These are phyloP conservation scores for Rosa rugosa DNA, from an alignment of 306 rosid genomes.

Conservation along the genomic window DNA sequence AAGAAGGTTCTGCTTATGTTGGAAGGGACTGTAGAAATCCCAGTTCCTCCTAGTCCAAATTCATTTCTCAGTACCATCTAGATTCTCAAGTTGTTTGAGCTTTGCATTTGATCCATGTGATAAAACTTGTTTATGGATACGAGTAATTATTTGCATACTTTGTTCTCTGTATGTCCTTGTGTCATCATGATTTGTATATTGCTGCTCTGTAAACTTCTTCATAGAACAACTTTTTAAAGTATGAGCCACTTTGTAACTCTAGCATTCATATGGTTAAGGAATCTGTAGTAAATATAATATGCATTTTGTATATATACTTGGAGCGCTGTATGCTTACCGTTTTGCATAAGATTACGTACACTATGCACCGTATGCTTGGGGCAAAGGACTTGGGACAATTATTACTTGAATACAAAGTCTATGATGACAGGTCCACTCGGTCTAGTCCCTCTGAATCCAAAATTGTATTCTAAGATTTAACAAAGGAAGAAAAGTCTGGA, in stretches of 20 bases:
- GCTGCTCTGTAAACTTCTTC: background rate
- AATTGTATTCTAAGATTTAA: no score
- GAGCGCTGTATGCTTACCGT: no score
- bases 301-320: no score
- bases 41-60: constrained; percentile 9
- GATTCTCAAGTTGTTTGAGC: background rate
- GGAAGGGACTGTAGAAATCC: constrained; percentile 28
- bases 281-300: background rate
- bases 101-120: background rate
- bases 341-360: no score
- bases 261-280: background rate
- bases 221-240: no score
- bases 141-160: background rate
- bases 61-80: constrained; percentile 7
- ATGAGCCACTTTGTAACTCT: background rate
- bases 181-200: background rate
- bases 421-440: background rate
- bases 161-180: background rate
- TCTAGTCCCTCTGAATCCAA: background rate
- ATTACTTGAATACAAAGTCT: background rate
- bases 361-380: background rate
- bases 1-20: constrained; percentile 26
- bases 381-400: background rate
- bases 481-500: background rate
- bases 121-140: no score